phyloP scores from a whole-genome alignment of 78 protist species.

The Capsaspora owczarzaki region DNA sequence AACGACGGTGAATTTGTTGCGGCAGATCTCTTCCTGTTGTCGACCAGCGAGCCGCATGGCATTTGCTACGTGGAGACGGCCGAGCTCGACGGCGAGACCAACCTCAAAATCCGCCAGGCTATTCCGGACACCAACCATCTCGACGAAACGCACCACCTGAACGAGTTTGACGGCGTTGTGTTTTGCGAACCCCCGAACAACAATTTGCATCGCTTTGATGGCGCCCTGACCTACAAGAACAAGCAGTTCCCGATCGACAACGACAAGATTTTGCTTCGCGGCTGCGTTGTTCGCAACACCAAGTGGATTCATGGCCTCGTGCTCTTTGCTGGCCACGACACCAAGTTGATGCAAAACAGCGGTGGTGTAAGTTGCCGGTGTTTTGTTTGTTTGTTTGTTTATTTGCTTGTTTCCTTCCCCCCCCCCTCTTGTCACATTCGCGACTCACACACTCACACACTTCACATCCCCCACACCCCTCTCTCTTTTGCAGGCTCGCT shows the following conservation, averaged over 20 bases:
- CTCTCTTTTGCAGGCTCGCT: background rate
- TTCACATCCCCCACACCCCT: no score
- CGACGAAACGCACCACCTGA: background rate
- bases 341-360: constrained; percentile 66
- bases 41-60: constrained; percentile 41
- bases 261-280: constrained; percentile 39
- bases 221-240: background rate
- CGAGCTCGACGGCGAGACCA: constrained; percentile 81
- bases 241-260: background rate
- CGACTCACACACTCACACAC: no score
- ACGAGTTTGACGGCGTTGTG: background rate
- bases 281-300: constrained; percentile 68
- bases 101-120: constrained; percentile 25
- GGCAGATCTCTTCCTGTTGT: constrained; percentile 11
- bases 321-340: constrained; percentile 81
- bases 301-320: constrained; percentile 67
- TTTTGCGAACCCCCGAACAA: constrained; percentile 27
- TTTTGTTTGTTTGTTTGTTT: no score
- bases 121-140: background rate
- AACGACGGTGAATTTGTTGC: background rate
- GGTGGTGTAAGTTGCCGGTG: background rate
- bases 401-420: no score
- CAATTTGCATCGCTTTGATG: constrained; percentile 7
- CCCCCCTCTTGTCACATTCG: no score
- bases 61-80: constrained; percentile 83